Evolutionary conservation across 495 filamentous ascomycete species (phyloP).

Genomic region (Daldinia caldariorum): DNA sequence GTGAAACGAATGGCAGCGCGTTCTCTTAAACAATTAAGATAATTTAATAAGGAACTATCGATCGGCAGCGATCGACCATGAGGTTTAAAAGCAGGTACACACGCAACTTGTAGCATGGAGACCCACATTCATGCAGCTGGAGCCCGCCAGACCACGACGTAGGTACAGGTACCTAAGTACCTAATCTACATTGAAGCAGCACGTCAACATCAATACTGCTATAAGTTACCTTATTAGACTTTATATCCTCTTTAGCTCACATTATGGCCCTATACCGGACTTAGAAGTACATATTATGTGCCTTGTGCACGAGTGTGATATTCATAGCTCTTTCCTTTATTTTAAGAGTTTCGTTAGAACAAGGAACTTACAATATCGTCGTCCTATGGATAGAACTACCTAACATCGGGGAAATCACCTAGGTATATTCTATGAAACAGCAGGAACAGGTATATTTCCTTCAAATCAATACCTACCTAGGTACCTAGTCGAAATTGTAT

Average conservation of each 20-base stretch:
- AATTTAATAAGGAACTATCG: conserved; percentile 13
- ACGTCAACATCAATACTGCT: background rate
- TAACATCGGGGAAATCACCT: background rate
- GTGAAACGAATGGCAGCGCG: conserved; percentile 14
- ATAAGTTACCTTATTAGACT: background rate
- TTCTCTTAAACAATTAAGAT: conserved; percentile 16
- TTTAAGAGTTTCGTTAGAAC: background rate
- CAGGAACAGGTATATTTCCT: no score
- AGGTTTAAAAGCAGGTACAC: conserved; percentile 30
- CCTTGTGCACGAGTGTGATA: background rate
- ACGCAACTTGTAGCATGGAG: conserved; percentile 18
- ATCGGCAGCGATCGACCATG: conserved; percentile 31
- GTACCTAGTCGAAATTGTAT: background rate
- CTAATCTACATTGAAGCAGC: background rate
- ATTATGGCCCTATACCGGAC: background rate
- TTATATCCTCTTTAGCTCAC: background rate
- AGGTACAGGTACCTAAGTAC: background rate
- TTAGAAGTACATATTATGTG: no score
- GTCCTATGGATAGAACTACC: background rate
- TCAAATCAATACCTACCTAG: no score
- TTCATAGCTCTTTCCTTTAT: background rate
- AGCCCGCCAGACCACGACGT: conserved; percentile 7
- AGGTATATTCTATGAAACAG: background rate
- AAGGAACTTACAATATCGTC: background rate
- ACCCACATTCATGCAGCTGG: conserved; percentile 20